phyloP scores from a whole-genome alignment of 495 filamentous ascomycete species.

The Xylaria grammica region DNA sequence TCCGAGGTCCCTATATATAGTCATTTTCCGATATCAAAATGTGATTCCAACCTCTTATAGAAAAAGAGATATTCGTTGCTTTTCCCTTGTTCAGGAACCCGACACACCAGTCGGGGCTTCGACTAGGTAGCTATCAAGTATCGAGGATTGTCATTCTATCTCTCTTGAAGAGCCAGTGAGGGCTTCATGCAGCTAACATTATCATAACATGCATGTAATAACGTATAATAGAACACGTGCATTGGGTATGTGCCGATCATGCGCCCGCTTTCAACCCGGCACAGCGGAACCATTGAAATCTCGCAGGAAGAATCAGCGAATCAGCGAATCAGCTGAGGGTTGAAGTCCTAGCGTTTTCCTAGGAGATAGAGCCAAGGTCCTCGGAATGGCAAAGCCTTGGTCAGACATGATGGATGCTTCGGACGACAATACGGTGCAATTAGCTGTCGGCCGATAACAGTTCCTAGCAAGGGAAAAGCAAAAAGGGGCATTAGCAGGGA shows the following conservation, averaged over 20 bases:
- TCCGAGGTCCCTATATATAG: conserved; percentile 1
- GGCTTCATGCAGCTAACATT: background rate
- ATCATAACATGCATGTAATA: background rate
- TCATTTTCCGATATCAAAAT: background rate
- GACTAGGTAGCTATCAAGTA: background rate
- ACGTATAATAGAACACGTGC: background rate
- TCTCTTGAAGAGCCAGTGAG: background rate
- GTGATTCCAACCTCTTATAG: background rate
- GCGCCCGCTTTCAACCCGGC: conserved; percentile 6
- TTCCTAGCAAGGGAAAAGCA: background rate
- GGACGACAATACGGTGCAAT: background rate
- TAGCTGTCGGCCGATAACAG: background rate
- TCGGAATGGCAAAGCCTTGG: background rate
- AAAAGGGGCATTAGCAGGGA: background rate
- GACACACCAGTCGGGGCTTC: background rate
- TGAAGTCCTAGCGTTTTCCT: background rate
- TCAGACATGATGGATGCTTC: background rate
- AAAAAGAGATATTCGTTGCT: background rate
- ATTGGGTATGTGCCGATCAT: background rate
- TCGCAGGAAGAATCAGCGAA: conserved; percentile 6
- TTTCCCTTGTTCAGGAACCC: background rate
- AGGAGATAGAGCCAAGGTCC: background rate
- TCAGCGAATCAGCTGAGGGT: background rate
- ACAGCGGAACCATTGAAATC: conserved; percentile 4
- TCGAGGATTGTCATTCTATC: background rate